Evolutionary conservation across 1,284 basidiomycete genomes (phyloP), one percentile per base, ranked within the genome.

Genomic region (Phaffia rhodozyma): DNA sequence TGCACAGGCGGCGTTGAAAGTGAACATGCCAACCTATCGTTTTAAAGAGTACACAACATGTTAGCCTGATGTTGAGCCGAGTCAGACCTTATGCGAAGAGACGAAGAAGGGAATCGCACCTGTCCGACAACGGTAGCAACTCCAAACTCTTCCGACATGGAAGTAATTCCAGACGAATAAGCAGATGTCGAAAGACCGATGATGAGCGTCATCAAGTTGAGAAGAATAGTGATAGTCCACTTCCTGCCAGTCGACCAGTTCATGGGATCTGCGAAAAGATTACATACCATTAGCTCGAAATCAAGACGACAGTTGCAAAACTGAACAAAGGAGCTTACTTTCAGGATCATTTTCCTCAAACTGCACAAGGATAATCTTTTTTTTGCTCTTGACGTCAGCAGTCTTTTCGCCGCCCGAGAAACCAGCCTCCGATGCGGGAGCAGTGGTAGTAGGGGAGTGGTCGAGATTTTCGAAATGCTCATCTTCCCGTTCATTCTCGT

Each of bases 131-230:
- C 71, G n/a, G 30, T 66, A n/a, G 70, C 69, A 20, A 70, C 68
- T 25, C 70, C 69, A 25, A 72, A 68, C 62, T 72, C 71, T 30
- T 62, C 21, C 23, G 69, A 61, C 68, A 72, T 71, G 25, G 63
- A 60, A 5, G 21, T 23, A 21, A 65, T 66, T 13, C 71, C 71
- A 18, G 66, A 66, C 3, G 72, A 72, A 64, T 70, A 73, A 38
- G 68, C 71, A 20, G 70, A 69, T 20, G 71, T 72, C 25, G 70
- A 68, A 16, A 73, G 67, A 50, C 72, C 71, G 54, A 71, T 70
- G 62, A 69, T 69, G 27, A 71, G 63, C 23, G 68, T 69, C 72
- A 71, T 71, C 63, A 65, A 61, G 64, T 69, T 70, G 11, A 73
- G 67, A 1, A 72, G 67, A 13, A 59, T 38, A 23, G 62, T 63